Evolutionary conservation across 371 early-diverging fungal genomes (phyloP).

Genomic region (Syncephalastrum racemosum): DNA sequence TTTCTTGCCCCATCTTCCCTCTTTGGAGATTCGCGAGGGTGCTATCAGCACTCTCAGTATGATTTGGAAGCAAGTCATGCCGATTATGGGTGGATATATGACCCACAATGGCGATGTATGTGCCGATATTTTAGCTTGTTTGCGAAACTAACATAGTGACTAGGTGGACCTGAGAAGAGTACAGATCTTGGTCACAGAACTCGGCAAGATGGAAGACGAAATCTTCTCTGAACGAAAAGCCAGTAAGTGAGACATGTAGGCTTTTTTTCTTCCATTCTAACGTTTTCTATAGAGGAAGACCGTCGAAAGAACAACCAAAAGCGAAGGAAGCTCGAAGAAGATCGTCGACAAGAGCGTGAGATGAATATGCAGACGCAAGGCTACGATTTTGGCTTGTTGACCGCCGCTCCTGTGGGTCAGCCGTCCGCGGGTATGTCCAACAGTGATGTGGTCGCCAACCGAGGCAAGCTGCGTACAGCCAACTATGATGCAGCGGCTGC

Average conservation of each 20-base stretch:
- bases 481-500: conserved; percentile 60
- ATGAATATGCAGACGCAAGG: conserved; percentile 31
- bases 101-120: conserved; percentile 77
- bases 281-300: conserved; percentile 33
- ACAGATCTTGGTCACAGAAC: conserved; percentile 75
- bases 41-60: conserved; percentile 91
- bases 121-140: background rate
- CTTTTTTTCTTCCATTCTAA: background rate
- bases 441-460: conserved; percentile 36
- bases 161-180: conserved; percentile 75
- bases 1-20: conserved; percentile 98
- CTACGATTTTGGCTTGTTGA: conserved; percentile 36
- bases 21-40: conserved; percentile 96
- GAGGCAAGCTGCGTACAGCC: conserved; percentile 37
- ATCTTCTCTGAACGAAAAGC: conserved; percentile 78
- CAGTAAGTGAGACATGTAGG: conserved; percentile 44
- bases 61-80: conserved; percentile 83
- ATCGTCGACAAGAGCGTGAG: conserved; percentile 23
- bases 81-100: conserved; percentile 81
- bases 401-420: conserved; percentile 37
- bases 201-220: conserved; percentile 84
- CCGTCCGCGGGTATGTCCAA: conserved; percentile 38
- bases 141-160: background rate
- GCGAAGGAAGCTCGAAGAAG: conserved; percentile 46
- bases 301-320: conserved; percentile 37